Base-by-base conservation (phyloP, 2,329 filamentous ascomycete species). In the Pyrenophora graminea region DNA sequence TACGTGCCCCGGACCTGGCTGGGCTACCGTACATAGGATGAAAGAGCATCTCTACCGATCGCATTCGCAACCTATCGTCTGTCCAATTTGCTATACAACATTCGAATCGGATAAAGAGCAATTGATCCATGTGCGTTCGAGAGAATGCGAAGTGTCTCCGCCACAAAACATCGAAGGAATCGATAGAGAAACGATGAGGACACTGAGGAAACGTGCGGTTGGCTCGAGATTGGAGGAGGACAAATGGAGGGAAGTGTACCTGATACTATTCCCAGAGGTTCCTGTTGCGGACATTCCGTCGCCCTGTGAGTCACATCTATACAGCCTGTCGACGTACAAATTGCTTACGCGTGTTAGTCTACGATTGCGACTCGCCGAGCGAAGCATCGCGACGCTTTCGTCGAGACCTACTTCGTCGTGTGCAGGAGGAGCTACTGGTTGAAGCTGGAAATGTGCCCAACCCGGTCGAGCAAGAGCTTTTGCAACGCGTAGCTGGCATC, bases 21-120 rank as follows among this genome's bases (percentile, higher is more conserved):
- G 73, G 67, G 70, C 68, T 1, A 73, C 67, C 6, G 72, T 76
- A 0, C 73, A 76, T 44, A 66, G 74, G 0, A 70, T 77, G 60
- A 77, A 77, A 63, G 74, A 75, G 32, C 75, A 76, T 45, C 53
- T 77, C 0, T 75, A 76, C 32, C 70, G 71, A 3, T 68, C 72
- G 5, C 75, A 77, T 49, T 60, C 68, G 0, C 69, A 74, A 5
- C 61, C 69, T 1, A 68, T 70, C 31, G 70, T 65, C 55, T 77
- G 75, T 43, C 68, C 67, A 12, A 67, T 74, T 17, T 77, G 75
- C 53, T 73, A 71, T 19, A 39, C 58, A 0, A 66, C 68, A 2
- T 76, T 76, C 55, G 65, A 72, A 13, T 54, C 59, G 1, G 68
- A 72, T 18, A 52, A 57, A 3, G 62, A 70, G 4, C 62, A 75